phyloP scores from a whole-genome alignment of 495 filamentous ascomycete genomes.

The Tuber magnatum region DNA sequence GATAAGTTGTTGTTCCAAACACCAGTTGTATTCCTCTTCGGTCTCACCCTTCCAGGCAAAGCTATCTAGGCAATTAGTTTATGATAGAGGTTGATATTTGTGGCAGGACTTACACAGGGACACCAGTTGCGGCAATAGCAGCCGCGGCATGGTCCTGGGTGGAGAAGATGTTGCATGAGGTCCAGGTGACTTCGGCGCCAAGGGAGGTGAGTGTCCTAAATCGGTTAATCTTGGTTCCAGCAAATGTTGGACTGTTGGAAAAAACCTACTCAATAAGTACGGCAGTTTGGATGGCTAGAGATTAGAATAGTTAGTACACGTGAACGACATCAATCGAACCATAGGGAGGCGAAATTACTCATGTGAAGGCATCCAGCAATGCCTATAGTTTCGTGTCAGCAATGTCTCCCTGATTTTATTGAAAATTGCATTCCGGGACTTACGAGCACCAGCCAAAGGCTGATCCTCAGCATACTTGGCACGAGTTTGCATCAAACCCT shows the following conservation, averaged over 20 bases:
- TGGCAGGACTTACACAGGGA: constrained; percentile 63
- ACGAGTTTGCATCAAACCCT: constrained; percentile 89
- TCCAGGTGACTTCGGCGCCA: constrained; percentile 97
- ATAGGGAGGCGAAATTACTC: constrained; percentile 52
- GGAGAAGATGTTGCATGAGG: constrained; percentile 98
- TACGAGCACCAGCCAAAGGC: constrained; percentile 72
- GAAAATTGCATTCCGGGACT: constrained; percentile 4
- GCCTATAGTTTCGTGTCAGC: constrained; percentile 44
- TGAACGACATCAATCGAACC: constrained; percentile 22
- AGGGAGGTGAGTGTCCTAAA: constrained; percentile 69
- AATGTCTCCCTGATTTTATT: neutral
- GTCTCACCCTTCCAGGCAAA: constrained; percentile 99
- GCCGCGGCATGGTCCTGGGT: constrained; percentile 98
- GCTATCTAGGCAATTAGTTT: constrained; percentile 38
- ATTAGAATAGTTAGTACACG: constrained; percentile 14
- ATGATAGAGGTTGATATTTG: neutral
- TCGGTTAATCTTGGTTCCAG: neutral
- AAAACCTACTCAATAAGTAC: constrained; percentile 70
- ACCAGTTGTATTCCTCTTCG: constrained; percentile 99
- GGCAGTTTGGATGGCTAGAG: constrained; percentile 89
- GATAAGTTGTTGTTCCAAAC: constrained; percentile 91
- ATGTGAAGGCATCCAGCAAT: constrained; percentile 99
- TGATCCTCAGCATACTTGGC: constrained; percentile 84
- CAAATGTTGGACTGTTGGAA: neutral
- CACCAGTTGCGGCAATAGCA: constrained; percentile 86